phyloP scores from a whole-genome alignment of 2,329 filamentous ascomycete genomes.

The Periglandula ipomoeae region DNA sequence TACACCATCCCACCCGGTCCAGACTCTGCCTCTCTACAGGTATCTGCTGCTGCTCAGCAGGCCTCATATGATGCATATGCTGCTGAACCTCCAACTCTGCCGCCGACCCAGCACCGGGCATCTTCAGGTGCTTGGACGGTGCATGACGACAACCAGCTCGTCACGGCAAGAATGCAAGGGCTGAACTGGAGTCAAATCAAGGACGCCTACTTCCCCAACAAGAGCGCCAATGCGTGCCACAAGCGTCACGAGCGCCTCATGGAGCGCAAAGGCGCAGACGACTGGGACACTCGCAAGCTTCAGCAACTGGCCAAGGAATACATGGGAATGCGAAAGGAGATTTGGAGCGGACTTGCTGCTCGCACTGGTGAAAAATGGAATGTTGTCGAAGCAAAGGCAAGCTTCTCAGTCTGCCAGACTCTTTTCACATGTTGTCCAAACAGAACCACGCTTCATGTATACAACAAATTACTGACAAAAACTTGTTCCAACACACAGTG shows the following conservation, averaged over 20 bases:
- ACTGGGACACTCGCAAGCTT: slow-evolving; percentile 70
- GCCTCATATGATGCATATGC: slow-evolving; percentile 31
- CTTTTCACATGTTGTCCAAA: not conserved
- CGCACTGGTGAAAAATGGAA: slow-evolving; percentile 76
- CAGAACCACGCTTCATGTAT: no score
- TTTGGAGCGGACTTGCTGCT: slow-evolving; percentile 69
- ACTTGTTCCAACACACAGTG: slow-evolving; percentile 40
- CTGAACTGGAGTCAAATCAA: slow-evolving; percentile 82
- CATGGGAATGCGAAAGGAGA: slow-evolving; percentile 68
- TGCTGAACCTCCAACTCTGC: slow-evolving; percentile 22
- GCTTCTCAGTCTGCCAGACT: not conserved
- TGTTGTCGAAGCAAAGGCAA: slow-evolving; percentile 54
- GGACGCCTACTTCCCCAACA: slow-evolving; percentile 63
- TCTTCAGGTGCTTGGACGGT: slow-evolving; percentile 63
- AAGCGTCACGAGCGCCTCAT: slow-evolving; percentile 81
- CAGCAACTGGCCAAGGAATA: slow-evolving; percentile 70
- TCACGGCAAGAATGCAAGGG: slow-evolving; percentile 62
- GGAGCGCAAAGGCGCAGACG: slow-evolving; percentile 63
- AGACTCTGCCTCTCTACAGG: slow-evolving; percentile 17
- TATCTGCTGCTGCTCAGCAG: slow-evolving; percentile 10
- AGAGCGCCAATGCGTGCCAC: slow-evolving; percentile 75
- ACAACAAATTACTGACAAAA: not conserved
- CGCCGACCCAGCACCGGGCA: slow-evolving; percentile 43
- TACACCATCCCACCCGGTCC: slow-evolving; percentile 28
- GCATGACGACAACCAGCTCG: slow-evolving; percentile 64